These are phyloP conservation scores for Neurospora sublineolata DNA, from an alignment of 495 filamentous ascomycete species.

Conservation along the genomic window DNA sequence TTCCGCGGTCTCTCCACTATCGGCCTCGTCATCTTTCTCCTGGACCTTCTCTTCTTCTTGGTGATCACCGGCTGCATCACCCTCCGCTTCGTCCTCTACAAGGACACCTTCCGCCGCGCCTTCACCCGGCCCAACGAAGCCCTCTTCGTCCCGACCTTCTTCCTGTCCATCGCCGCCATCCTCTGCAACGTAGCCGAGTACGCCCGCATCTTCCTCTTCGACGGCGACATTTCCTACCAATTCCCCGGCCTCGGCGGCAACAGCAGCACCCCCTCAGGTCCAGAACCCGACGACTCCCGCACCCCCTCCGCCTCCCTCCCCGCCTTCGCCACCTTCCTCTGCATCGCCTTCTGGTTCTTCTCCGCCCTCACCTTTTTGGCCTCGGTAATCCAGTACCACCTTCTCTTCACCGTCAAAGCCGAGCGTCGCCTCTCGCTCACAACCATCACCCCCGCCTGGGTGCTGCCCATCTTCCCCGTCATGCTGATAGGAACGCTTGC, in stretches of 20 bases:
- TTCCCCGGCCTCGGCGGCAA: background rate
- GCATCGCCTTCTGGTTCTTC: constrained; percentile 44
- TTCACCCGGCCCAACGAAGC: constrained; percentile 51
- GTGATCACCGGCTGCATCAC: constrained; percentile 40
- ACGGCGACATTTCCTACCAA: constrained; percentile 21
- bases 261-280: background rate
- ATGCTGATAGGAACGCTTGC: constrained; percentile 44
- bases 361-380: constrained; percentile 28
- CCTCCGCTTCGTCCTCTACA: constrained; percentile 45
- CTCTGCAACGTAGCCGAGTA: constrained; percentile 48
- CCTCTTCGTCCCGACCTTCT: constrained; percentile 59
- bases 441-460: constrained; percentile 43
- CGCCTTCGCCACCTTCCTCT: constrained; percentile 31
- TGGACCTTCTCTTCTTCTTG: constrained; percentile 51
- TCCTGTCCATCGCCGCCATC: constrained; percentile 51
- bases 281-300: background rate
- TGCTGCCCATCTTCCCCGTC: constrained; percentile 44
- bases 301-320: constrained; percentile 15
- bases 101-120: constrained; percentile 39
- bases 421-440: constrained; percentile 23
- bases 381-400: constrained; percentile 38
- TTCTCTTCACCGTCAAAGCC: constrained; percentile 37
- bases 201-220: constrained; percentile 33
- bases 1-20: constrained; percentile 48
- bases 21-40: constrained; percentile 48